Evolutionary conservation across 371 early-diverging fungal species (phyloP).

Genomic region (Nematocida sp.): DNA sequence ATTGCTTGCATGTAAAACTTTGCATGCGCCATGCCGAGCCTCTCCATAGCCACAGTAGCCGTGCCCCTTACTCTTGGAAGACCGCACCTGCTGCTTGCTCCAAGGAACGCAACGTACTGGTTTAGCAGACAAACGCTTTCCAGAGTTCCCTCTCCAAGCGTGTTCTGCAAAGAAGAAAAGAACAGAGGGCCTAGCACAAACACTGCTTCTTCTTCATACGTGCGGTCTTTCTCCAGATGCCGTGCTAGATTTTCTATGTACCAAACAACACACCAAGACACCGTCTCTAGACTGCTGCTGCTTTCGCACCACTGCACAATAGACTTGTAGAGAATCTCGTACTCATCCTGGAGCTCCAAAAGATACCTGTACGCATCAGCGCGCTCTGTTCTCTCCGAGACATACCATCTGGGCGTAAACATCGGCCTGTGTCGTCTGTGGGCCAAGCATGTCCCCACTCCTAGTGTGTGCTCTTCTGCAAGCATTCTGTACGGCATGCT

Average conservation of each 20-base stretch:
- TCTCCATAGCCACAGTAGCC: slow-evolving; percentile 11
- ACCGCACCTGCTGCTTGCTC: neutral
- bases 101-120: neutral
- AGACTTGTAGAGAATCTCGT: slow-evolving; percentile 21
- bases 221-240: neutral
- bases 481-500: slow-evolving; percentile 27
- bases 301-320: slow-evolving; percentile 20
- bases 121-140: neutral
- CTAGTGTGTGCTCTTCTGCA: slow-evolving; percentile 5
- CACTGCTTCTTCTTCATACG: slow-evolving; percentile 28
- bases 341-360: slow-evolving; percentile 44
- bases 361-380: neutral
- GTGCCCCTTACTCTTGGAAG: neutral
- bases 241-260: neutral
- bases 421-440: slow-evolving; percentile 5
- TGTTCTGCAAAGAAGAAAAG: slow-evolving; percentile 12
- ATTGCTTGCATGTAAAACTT: slow-evolving; percentile 7
- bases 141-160: neutral
- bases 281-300: neutral
- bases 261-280: slow-evolving; percentile 14
- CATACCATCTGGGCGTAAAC: slow-evolving; percentile 17
- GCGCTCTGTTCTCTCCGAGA: neutral
- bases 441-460: slow-evolving; percentile 1
- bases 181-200: slow-evolving; percentile 29
- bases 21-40: neutral